Evolutionary conservation across 139 green algal genomes (phyloP).

Genomic region (Axilococcus clingmanii): DNA sequence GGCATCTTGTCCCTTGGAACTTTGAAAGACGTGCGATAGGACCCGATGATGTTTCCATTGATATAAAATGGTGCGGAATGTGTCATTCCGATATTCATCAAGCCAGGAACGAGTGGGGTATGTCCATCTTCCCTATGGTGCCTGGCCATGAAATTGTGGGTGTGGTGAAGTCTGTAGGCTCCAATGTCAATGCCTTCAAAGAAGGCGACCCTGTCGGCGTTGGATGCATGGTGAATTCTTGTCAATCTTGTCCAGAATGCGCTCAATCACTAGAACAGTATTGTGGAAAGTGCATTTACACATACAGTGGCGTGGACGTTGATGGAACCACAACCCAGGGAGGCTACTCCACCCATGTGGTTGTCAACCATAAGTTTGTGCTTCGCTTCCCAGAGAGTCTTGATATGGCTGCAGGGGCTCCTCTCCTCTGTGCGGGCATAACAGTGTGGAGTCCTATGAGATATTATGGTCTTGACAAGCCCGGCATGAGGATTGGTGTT

Average conservation of each 20-base stretch:
- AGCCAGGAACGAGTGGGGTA: slow-evolving; percentile 53
- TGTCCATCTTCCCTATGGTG: slow-evolving; percentile 21
- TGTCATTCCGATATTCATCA: slow-evolving; percentile 80
- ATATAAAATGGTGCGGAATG: slow-evolving; percentile 50
- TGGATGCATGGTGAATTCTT: slow-evolving; percentile 68
- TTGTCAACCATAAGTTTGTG: slow-evolving; percentile 36
- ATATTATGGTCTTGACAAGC: slow-evolving; percentile 63
- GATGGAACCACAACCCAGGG: slow-evolving; percentile 51
- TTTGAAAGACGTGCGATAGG: slow-evolving; percentile 42
- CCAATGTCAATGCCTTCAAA: slow-evolving; percentile 56
- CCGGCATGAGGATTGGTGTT: slow-evolving; percentile 59
- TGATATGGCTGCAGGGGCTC: slow-evolving; percentile 40
- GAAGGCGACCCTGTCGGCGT: slow-evolving; percentile 61
- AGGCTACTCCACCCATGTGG: slow-evolving; percentile 61
- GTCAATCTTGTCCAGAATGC: slow-evolving; percentile 38
- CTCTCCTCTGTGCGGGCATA: slow-evolving; percentile 77
- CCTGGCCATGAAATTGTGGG: slow-evolving; percentile 76
- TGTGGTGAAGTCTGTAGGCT: slow-evolving; percentile 67
- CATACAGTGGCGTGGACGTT: slow-evolving; percentile 53
- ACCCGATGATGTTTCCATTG: slow-evolving; percentile 42
- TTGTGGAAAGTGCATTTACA: slow-evolving; percentile 42
- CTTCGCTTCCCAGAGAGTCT: slow-evolving; percentile 53
- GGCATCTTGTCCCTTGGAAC: slow-evolving; percentile 37
- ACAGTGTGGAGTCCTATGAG: slow-evolving; percentile 57
- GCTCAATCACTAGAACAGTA: slow-evolving; percentile 32